A percentile compares a stretch with the other conserved stretches of the same genome.
These are phyloP conservation scores for Didymella exigua DNA, from an alignment of 2,329 filamentous ascomycete genomes.

Conservation along the genomic window DNA sequence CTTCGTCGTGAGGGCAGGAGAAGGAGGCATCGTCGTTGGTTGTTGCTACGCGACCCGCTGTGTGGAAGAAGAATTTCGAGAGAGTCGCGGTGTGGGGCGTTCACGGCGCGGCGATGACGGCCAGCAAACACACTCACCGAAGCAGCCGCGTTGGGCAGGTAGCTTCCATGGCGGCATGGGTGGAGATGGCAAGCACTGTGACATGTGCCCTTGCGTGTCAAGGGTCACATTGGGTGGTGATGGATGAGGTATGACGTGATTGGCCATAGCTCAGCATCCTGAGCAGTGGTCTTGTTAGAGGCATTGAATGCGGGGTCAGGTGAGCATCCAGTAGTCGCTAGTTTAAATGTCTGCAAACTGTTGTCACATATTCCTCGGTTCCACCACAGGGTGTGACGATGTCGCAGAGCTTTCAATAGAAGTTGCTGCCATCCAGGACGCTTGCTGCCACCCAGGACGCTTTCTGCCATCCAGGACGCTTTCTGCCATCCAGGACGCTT, in stretches of 20 bases:
- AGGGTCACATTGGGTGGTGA: not conserved
- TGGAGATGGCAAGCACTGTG: not conserved
- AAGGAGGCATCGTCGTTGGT: slow-evolving; percentile 7
- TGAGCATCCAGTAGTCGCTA: too few relatives aligned
- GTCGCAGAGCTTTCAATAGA: too few relatives aligned
- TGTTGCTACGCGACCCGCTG: not conserved
- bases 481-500: not conserved
- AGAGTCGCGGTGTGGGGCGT: slow-evolving; percentile 8
- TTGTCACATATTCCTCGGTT: too few relatives aligned
- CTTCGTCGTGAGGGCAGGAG: slow-evolving; percentile 3
- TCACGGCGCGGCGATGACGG: not conserved
- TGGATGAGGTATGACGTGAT: slow-evolving; percentile 10
- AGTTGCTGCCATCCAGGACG: too few relatives aligned
- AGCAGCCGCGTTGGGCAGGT: not conserved
- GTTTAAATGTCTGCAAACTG: too few relatives aligned
- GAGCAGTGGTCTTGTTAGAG: too few relatives aligned
- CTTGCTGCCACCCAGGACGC: too few relatives aligned
- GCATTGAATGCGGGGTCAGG: too few relatives aligned
- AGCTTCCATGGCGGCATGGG: not conserved
- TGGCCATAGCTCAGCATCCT: slow-evolving; percentile 19
- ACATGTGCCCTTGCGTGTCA: slow-evolving; percentile 4
- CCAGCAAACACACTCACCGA: not conserved
- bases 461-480: not conserved
- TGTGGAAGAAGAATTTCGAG: not conserved
- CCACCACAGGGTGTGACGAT: too few relatives aligned